These are phyloP conservation scores for Lentinula sp. DNA, from an alignment of 768 basidiomycete genomes.

Conservation along the genomic window DNA sequence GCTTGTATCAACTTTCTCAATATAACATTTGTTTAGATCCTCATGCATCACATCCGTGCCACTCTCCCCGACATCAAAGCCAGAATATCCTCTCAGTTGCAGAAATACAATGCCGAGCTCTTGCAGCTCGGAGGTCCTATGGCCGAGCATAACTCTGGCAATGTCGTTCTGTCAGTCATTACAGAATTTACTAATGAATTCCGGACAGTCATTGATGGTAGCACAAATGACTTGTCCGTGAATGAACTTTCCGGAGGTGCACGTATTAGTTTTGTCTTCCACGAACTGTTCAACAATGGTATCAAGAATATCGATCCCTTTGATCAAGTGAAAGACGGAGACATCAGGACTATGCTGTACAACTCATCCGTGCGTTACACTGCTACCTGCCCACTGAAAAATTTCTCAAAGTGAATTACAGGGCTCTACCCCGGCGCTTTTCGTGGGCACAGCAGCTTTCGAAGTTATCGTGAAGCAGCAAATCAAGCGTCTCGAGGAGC, in stretches of 20 bases:
- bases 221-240: slow-evolving; percentile 89
- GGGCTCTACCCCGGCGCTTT: slow-evolving; percentile 95
- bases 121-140: slow-evolving; percentile 77
- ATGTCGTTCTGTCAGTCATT: slow-evolving; percentile 93
- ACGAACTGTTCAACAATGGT: slow-evolving; percentile 96
- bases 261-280: slow-evolving; percentile 97
- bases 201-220: slow-evolving; percentile 95
- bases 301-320: slow-evolving; percentile 96
- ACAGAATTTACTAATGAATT: slow-evolving; percentile 98
- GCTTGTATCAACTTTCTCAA: background rate
- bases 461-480: slow-evolving; percentile 99
- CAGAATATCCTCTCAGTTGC: slow-evolving; percentile 85
- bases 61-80: slow-evolving; percentile 99
- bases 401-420: slow-evolving; percentile 21
- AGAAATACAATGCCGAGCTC: slow-evolving; percentile 85
- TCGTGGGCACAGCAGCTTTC: slow-evolving; percentile 95
- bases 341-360: slow-evolving; percentile 93
- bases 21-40: slow-evolving; percentile 50
- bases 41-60: slow-evolving; percentile 98
- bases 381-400: background rate
- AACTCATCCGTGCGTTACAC: slow-evolving; percentile 80
- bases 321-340: slow-evolving; percentile 97
- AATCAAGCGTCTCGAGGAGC: slow-evolving; percentile 95
- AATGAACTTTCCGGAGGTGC: slow-evolving; percentile 99
- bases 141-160: slow-evolving; percentile 81